Evolutionary conservation across 352 stramenopile species (phyloP), one percentile per base, ranked within the genome.

Genomic region (Phytophthora niederhauseri): DNA sequence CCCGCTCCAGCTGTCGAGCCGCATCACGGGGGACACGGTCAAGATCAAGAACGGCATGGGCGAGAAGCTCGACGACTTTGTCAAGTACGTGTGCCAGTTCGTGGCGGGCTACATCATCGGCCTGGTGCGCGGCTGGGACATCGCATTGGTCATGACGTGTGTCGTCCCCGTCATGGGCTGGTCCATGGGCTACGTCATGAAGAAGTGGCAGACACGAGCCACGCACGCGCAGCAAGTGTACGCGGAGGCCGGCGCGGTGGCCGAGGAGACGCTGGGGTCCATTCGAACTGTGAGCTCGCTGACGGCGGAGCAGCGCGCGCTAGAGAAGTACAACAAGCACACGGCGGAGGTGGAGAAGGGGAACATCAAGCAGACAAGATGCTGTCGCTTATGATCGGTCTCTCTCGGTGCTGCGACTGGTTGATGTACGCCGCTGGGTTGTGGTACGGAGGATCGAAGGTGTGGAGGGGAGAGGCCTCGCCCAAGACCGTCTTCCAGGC

Each of bases 371-470:
- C 58, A 24, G 67, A 75, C 65, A 14, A 12, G 17, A 31, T 30
- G 65, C 34, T 41, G 3, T 41, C 34, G 34, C 34, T 41, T 15
- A 41, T 41, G 34, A 4, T 41, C 14, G 34, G 34, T 15, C 58
- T 69, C 17, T 76, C 75, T 24, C 57, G 60, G 8, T 49, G 53
- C 26, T 58, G 53, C 43, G 52, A 66, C 34, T 80, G 64, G 64
- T 28, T 77, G 8, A 75, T 70, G 28, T 80, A 77, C 49, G 68
- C 64, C 1, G 59, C 69, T 61, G 73, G 68, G 0, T 41, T 80
- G 20, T 80, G 72, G 72, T 80, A 80, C 54, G 72, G 72, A 38
- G 69, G 72, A 12, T 75, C 20, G 12, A 70, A 76, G 46, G 68
- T 80, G 11, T 61, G 17, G 11, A 36, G 68, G 6, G 68, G 55